phyloP scores from a whole-genome alignment of 1,284 basidiomycete species.

The Tremellales sp. region DNA sequence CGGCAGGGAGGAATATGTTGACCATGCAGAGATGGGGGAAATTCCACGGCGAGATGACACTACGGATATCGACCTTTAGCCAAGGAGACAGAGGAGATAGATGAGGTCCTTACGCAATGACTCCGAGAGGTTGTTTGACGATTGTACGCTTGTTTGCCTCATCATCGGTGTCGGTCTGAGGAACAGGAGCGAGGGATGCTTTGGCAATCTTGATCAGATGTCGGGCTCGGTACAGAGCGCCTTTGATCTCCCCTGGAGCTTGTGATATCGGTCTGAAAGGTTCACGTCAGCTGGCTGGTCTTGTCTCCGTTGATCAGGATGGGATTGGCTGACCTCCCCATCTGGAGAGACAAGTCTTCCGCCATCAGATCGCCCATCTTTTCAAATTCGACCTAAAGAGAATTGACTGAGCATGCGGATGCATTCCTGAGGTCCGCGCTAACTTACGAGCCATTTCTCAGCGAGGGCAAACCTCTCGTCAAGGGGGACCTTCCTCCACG shows the following conservation, averaged over 20 bases:
- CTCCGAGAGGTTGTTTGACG: slow-evolving; percentile 74
- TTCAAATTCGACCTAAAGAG: slow-evolving; percentile 66
- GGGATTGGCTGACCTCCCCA: slow-evolving; percentile 61
- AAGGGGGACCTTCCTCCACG: slow-evolving; percentile 67
- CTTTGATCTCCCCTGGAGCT: slow-evolving; percentile 70
- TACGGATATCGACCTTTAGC: slow-evolving; percentile 7
- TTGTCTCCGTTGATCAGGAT: neutral
- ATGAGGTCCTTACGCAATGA: slow-evolving; percentile 82
- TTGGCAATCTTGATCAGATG: slow-evolving; percentile 84
- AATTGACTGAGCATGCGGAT: neutral
- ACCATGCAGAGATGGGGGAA: slow-evolving; percentile 84
- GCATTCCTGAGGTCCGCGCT: neutral
- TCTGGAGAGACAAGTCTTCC: slow-evolving; percentile 69
- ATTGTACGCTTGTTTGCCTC: slow-evolving; percentile 80
- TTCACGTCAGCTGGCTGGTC: neutral
- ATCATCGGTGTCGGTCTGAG: slow-evolving; percentile 68
- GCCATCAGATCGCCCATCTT: slow-evolving; percentile 65
- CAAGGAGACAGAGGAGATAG: neutral
- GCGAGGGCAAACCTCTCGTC: slow-evolving; percentile 70
- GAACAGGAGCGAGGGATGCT: slow-evolving; percentile 68
- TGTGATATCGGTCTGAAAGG: slow-evolving; percentile 67
- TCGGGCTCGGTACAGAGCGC: slow-evolving; percentile 72
- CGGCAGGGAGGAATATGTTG: slow-evolving; percentile 83
- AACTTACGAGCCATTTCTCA: slow-evolving; percentile 67
- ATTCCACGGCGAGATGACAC: slow-evolving; percentile 52